Evolutionary conservation across 805 yeast species (phyloP).

Genomic region (Kurtzmaniella cleridarum): DNA sequence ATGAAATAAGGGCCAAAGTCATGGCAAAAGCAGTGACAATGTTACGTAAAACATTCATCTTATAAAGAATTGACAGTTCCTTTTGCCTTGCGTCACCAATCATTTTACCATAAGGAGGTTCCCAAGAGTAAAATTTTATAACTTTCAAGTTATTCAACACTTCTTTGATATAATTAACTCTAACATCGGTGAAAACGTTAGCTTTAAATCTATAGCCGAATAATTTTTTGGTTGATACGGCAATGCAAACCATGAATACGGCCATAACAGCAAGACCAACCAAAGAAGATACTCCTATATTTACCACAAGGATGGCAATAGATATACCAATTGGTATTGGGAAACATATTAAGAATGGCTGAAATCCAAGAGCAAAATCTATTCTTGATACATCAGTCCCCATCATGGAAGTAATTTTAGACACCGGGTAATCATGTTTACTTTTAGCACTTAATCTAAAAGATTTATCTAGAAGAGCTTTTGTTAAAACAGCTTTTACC

Average conservation of each 20-base stretch:
- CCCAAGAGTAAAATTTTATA: slow-evolving; percentile 88
- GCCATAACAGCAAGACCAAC: slow-evolving; percentile 44
- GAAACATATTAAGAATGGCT: slow-evolving; percentile 53
- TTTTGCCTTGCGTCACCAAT: slow-evolving; percentile 48
- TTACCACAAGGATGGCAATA: slow-evolving; percentile 53
- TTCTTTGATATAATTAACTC: slow-evolving; percentile 70
- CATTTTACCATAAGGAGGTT: slow-evolving; percentile 56
- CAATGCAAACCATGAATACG: slow-evolving; percentile 22
- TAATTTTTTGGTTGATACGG: slow-evolving; percentile 42
- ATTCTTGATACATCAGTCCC: slow-evolving; percentile 75
- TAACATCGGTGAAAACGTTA: slow-evolving; percentile 58
- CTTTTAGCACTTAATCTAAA: slow-evolving; percentile 52
- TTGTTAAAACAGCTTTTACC: slow-evolving; percentile 60
- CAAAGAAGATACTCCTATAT: slow-evolving; percentile 65
- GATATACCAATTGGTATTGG: slow-evolving; percentile 59
- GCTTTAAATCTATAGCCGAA: slow-evolving; percentile 49
- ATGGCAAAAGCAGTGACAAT: slow-evolving; percentile 56
- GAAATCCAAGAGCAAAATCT: slow-evolving; percentile 60
- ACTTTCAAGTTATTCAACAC: slow-evolving; percentile 67
- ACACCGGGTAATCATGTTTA: slow-evolving; percentile 52
- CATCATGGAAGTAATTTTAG: slow-evolving; percentile 64
- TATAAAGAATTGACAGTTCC: slow-evolving; percentile 56
- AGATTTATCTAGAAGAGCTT: slow-evolving; percentile 62
- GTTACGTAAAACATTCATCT: slow-evolving; percentile 58
- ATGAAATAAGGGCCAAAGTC: slow-evolving; percentile 59